Evolutionary conservation across 2,329 filamentous ascomycete species (phyloP).

Genomic region (Cladobotryum protrusum): DNA sequence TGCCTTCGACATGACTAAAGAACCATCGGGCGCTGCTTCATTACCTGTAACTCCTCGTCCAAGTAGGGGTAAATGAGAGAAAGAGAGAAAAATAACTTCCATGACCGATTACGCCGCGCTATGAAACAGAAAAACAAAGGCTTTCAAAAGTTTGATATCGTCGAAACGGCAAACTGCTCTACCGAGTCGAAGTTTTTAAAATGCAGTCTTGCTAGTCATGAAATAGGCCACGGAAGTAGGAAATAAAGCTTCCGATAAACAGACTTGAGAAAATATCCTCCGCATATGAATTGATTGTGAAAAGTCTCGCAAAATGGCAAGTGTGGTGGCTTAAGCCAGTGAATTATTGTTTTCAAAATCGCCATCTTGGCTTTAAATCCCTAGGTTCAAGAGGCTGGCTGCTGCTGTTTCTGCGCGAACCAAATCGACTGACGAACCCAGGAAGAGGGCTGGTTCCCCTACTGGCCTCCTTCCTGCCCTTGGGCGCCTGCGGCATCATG

Average conservation of each 20-base stretch:
- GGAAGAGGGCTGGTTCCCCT: constrained; percentile 45
- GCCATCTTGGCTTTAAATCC: constrained; percentile 45
- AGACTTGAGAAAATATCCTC: not conserved
- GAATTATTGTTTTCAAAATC: constrained; percentile 5
- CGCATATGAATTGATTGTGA: not conserved
- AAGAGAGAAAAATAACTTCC: constrained; percentile 4
- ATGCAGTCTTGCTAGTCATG: not conserved
- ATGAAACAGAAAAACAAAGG: constrained; percentile 9
- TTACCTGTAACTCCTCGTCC: too few species aligned
- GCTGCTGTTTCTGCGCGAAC: constrained; percentile 37
- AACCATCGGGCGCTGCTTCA: not conserved
- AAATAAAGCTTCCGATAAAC: constrained; percentile 4
- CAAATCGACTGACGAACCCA: constrained; percentile 38
- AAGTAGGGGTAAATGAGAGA: constrained; percentile 1
- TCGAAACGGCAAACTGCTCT: not conserved
- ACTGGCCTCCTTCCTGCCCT: constrained; percentile 25
- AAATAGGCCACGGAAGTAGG: constrained; percentile 1
- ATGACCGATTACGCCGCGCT: constrained; percentile 17
- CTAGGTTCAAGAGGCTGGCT: constrained; percentile 29
- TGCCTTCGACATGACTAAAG: not conserved
- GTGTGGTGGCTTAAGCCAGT: not conserved
- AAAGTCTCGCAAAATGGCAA: too few species aligned
- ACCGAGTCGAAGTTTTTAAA: constrained; percentile 1
- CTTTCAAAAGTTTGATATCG: constrained; percentile 3
- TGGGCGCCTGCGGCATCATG: constrained; percentile 44